Evolutionary conservation across 805 yeast genomes (phyloP), one percentile per base, ranked within the genome.

Genomic region (Candida anglica): DNA sequence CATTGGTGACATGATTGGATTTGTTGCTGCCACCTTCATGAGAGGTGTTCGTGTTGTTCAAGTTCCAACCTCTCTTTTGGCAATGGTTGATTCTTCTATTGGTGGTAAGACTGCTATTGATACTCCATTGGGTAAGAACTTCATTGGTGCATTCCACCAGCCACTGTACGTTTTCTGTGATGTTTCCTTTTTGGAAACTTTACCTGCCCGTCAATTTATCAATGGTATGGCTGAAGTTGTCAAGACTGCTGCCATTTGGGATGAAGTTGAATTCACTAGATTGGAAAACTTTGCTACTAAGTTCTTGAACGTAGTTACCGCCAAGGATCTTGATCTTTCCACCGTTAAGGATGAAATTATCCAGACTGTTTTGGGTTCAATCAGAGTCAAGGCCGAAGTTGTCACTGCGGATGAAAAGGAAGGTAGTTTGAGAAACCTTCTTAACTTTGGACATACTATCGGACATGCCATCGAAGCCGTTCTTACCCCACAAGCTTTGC

Each of bases 391-490:
- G 62, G 96, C 98, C 4, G 85, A 79, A 44, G 98, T 93, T 30
- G 98, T 93, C 11, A 76, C 95, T 3, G 71, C 79, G 13, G 98
- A 93, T 62, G 98, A 93, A 61, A 82, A 95, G 51, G 98, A 93
- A 61, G 87, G 96, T 31, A 93, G 96, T 3, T 72, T 93, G 45
- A 76, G 98, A 63, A 93, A 93, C 59, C 64, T 93, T 43, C 71
- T 93, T 40, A 93, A 93, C 62, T 93, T 91, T 55, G 98, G 98
- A 22, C 98, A 93, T 59, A 77, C 96, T 19, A 89, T 93, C 49
- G 98, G 98, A 28, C 98, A 93, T 58, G 98, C 98, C 15, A 88
- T 84, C 44, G 98, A 93, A 66, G 98, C 98, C n/a, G 79, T 93
- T 22, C 70, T 93, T 42, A 89, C 98, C 3, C 98, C 98, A 6